These are phyloP conservation scores for Themeda triandra DNA, from an alignment of 176 grass and related monocot genomes.

Conservation along the genomic window DNA sequence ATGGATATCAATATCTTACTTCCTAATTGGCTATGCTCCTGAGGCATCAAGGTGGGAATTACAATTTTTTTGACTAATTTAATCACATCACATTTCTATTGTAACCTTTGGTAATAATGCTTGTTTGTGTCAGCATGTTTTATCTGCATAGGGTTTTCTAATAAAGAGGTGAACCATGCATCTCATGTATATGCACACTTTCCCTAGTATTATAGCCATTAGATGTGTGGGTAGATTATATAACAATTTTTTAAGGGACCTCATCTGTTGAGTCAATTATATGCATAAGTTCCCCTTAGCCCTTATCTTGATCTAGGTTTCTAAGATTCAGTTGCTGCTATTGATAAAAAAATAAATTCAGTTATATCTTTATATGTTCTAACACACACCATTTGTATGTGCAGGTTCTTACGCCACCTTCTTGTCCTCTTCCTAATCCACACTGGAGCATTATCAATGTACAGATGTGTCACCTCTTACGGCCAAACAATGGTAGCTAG, in stretches of 20 bases:
- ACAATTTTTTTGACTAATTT: background rate
- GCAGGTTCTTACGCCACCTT: slow-evolving; percentile 69
- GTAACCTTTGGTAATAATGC: background rate
- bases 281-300: background rate
- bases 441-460: slow-evolving; percentile 51
- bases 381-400: background rate
- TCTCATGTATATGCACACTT: background rate
- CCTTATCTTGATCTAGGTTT: too few relatives aligned
- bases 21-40: slow-evolving; percentile 77
- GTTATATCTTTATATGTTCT: slow-evolving; percentile 21
- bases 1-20: slow-evolving; percentile 83
- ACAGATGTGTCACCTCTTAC: slow-evolving; percentile 54
- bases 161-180: background rate
- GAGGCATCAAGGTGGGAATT: slow-evolving; percentile 54
- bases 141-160: background rate
- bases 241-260: background rate
- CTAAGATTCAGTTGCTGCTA: too few relatives aligned
- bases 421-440: slow-evolving; percentile 60
- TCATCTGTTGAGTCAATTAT: background rate
- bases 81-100: background rate
- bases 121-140: background rate
- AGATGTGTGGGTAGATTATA: background rate
- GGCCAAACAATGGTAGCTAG: slow-evolving; percentile 47
- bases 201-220: background rate
- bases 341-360: too few relatives aligned